These are phyloP conservation scores for Colletotrichum graminicola DNA, from an alignment of 2,329 filamentous ascomycete genomes.

Conservation along the genomic window DNA sequence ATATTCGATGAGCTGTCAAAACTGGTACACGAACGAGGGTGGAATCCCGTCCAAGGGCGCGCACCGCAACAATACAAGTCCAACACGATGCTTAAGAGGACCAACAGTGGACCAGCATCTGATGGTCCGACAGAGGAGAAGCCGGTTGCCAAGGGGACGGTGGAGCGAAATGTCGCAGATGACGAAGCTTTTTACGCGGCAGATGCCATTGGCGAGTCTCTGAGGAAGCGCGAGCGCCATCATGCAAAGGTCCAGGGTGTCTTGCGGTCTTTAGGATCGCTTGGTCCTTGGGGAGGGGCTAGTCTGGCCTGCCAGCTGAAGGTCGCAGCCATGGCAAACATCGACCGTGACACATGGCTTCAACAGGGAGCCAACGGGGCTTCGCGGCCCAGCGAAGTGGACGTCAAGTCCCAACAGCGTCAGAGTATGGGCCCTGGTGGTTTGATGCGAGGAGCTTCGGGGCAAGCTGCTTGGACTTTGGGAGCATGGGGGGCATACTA, in stretches of 20 bases:
- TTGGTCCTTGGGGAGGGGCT: conserved; percentile 81
- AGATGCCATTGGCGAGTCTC: conserved; percentile 70
- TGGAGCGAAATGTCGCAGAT: conserved; percentile 48
- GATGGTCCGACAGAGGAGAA: conserved; percentile 42
- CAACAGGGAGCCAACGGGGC: conserved; percentile 75
- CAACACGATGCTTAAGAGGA: conserved; percentile 58
- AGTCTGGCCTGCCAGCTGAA: conserved; percentile 78
- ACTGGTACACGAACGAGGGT: conserved; percentile 77
- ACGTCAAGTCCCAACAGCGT: conserved; percentile 68
- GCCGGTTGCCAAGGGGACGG: conserved; percentile 19
- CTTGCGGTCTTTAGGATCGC: conserved; percentile 74
- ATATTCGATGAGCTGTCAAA: conserved; percentile 80
- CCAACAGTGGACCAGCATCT: conserved; percentile 44
- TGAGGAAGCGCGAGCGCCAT: conserved; percentile 51
- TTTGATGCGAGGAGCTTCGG: conserved; percentile 56
- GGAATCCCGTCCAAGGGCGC: conserved; percentile 81
- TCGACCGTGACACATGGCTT: conserved; percentile 79
- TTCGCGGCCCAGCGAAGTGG: conserved; percentile 69
- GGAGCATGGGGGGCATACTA: conserved; percentile 66
- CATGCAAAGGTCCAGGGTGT: conserved; percentile 63
- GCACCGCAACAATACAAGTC: conserved; percentile 67
- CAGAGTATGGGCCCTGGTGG: conserved; percentile 74
- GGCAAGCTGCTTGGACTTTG: conserved; percentile 69
- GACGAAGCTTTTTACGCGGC: conserved; percentile 52
- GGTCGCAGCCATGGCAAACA: conserved; percentile 74